These are phyloP conservation scores for Volutella citrinella DNA, from an alignment of 2,329 filamentous ascomycete genomes.

Conservation along the genomic window DNA sequence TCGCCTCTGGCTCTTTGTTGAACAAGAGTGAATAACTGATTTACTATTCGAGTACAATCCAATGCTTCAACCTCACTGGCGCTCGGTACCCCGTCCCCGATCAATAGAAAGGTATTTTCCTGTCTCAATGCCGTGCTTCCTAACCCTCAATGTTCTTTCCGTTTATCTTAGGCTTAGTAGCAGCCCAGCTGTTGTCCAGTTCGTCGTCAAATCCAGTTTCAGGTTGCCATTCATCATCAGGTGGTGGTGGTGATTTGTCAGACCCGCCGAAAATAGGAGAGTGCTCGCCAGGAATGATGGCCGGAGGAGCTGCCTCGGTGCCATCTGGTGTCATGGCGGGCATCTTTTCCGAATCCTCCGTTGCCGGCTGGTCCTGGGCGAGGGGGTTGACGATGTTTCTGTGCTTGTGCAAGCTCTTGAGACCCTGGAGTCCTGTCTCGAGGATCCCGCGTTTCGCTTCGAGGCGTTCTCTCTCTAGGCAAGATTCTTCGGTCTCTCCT, in stretches of 20 bases:
- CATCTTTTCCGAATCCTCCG: constrained; percentile 2
- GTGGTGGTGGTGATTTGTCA: neutral
- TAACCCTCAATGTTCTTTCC: constrained; percentile 2
- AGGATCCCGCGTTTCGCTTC: constrained; percentile 15
- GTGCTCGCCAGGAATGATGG: constrained; percentile 1
- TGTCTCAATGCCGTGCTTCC: constrained; percentile 1
- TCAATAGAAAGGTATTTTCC: neutral
- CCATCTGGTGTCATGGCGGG: constrained; percentile 2
- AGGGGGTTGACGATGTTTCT: constrained; percentile 3
- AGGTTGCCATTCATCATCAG: constrained; percentile 1
- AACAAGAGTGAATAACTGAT: too few species aligned
- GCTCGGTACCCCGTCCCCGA: neutral
- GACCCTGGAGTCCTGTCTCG: constrained; percentile 14
- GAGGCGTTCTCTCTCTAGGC: constrained; percentile 7
- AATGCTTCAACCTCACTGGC: neutral
- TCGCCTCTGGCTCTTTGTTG: too few species aligned
- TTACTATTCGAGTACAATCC: too few species aligned
- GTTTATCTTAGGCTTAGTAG: neutral
- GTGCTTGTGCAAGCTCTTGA: constrained; percentile 16
- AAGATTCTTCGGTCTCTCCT: constrained; percentile 14
- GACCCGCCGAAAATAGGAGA: neutral
- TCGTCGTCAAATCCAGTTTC: neutral
- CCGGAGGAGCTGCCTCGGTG: constrained; percentile 1
- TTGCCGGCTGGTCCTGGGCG: constrained; percentile 2
- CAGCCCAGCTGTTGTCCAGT: neutral